Percentiles rank a stretch among this genome's conserved stretches.
Conservation (phyloP, 2,329 filamentous ascomycete species). For the Fusarium devonianum region DNA sequence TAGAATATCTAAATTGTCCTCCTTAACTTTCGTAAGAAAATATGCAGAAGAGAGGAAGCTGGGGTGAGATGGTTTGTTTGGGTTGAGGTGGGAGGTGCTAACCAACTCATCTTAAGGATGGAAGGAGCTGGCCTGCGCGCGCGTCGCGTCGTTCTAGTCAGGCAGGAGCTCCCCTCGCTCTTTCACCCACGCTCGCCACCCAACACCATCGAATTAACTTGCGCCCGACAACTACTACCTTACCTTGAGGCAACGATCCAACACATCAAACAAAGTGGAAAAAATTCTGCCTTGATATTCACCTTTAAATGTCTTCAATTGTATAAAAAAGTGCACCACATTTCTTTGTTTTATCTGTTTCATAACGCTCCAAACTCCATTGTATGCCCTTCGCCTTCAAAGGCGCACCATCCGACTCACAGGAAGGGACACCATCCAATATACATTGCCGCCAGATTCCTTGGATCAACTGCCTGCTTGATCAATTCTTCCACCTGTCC, state of each 20-base stretch:
- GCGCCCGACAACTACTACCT: slow-evolving; percentile 1
- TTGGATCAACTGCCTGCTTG: slow-evolving; percentile 80
- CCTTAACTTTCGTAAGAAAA: slow-evolving; percentile 2
- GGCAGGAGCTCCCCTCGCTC: slow-evolving; percentile 7
- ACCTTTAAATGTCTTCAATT: not conserved
- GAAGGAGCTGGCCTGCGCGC: slow-evolving; percentile 32
- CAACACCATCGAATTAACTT: slow-evolving; percentile 4
- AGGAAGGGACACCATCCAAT: slow-evolving; percentile 84
- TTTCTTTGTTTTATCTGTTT: not conserved
- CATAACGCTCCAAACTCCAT: not conserved
- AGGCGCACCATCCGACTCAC: slow-evolving; percentile 12
- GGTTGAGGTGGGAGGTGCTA: slow-evolving; percentile 23
- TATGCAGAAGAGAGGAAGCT: slow-evolving; percentile 23
- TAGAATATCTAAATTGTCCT: slow-evolving; percentile 4
- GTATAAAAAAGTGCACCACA: not conserved
- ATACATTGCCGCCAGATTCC: slow-evolving; percentile 90
- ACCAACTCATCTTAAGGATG: not conserved
- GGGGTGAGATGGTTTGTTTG: slow-evolving; percentile 28
- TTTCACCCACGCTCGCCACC: not conserved
- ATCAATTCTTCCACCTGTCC: slow-evolving; percentile 98
- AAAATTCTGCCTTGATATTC: not conserved
- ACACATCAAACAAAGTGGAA: not conserved
- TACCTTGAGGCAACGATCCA: too few species aligned
- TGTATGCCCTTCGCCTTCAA: not conserved
- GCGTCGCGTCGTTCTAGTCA: slow-evolving; percentile 35